Conservation (phyloP, 2,329 filamentous ascomycete species). For the Paracoccidioides lutzii region DNA sequence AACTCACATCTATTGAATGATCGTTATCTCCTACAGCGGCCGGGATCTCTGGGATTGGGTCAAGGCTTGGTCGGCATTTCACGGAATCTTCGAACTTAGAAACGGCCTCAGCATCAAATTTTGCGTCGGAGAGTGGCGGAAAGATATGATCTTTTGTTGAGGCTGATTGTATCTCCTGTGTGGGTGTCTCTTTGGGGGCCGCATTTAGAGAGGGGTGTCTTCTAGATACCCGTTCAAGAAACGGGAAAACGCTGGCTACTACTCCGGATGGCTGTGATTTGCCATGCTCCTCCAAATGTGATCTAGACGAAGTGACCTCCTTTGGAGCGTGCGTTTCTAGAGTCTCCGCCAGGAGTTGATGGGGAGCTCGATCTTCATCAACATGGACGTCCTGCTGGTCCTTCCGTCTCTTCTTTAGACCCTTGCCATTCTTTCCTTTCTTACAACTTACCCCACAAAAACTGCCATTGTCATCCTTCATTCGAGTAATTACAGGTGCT, state of each 20-base stretch:
- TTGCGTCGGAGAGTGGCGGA: not conserved
- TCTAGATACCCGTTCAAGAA: constrained; percentile 23
- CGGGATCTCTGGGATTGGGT: not conserved
- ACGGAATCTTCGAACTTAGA: not conserved
- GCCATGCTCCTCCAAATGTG: not conserved
- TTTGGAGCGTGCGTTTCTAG: not conserved
- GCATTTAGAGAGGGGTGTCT: constrained; percentile 13
- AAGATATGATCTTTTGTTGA: not conserved
- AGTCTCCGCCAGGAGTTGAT: not conserved
- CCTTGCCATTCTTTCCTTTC: constrained; percentile 9
- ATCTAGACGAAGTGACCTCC: not conserved
- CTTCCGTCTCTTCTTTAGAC: constrained; percentile 1
- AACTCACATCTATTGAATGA: constrained; percentile 8
- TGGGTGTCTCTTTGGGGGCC: constrained; percentile 3
- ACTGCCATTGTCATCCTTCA: not conserved
- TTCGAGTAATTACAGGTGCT: not conserved
- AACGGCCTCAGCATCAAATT: not conserved
- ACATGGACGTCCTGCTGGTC: not conserved
- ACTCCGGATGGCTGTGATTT: constrained; percentile 13
- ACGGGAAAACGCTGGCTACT: constrained; percentile 25
- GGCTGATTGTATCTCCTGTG: not conserved
- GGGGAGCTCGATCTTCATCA: not conserved
- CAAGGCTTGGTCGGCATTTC: not conserved
- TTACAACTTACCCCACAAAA: constrained; percentile 1
- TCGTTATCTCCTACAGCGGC: constrained; percentile 8